phyloP scores from a whole-genome alignment of 257 asterid species.

The Leonotis leonurus region DNA sequence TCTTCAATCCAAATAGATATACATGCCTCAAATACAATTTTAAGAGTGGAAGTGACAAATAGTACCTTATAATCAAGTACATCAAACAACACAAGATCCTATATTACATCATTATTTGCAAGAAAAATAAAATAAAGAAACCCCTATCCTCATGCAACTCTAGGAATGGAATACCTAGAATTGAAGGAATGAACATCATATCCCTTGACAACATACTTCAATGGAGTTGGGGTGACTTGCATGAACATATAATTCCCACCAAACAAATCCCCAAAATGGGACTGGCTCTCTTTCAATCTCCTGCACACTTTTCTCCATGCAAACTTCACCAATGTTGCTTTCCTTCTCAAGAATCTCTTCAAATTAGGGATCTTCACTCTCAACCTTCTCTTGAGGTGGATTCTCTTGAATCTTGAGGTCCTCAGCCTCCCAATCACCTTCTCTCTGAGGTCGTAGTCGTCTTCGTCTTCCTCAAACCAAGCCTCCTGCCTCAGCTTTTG shows the following conservation, averaged over 20 bases:
- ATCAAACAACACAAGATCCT: neutral
- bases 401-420: conserved; percentile 19
- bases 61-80: neutral
- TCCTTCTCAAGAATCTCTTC: conserved; percentile 36
- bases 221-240: conserved; percentile 77
- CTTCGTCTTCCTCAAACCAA: conserved; percentile 29
- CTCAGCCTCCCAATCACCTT: conserved; percentile 33
- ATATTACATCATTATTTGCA: neutral
- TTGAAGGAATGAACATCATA: neutral
- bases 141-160: neutral
- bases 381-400: conserved; percentile 34
- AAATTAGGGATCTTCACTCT: conserved; percentile 45
- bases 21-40: too few species aligned
- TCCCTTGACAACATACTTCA: conserved; percentile 20
- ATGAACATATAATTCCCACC: conserved; percentile 83
- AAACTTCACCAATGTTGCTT: conserved; percentile 30
- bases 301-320: conserved; percentile 47
- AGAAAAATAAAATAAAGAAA: neutral
- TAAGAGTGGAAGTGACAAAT: too few species aligned
- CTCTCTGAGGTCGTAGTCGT: conserved; percentile 18
- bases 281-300: conserved; percentile 67
- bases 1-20: too few species aligned
- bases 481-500: conserved; percentile 35
- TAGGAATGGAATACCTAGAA: neutral
- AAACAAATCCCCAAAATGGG: conserved; percentile 75